Base-by-base conservation (phyloP, 2,329 filamentous ascomycete genomes). In the Falciphora oryzae region DNA sequence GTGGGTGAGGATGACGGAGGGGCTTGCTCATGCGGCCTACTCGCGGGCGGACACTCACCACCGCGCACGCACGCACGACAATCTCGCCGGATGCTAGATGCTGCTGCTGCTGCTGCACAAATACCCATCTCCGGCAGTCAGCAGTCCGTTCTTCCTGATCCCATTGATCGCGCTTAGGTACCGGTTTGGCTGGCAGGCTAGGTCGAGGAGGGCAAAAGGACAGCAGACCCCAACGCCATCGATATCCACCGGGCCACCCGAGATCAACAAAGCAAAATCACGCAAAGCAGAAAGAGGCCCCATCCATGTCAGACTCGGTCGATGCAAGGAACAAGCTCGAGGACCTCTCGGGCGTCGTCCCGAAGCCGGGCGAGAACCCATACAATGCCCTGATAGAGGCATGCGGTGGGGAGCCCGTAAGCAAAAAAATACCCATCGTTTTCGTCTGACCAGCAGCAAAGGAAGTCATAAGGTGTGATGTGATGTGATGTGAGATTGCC, bases 381-480 rank as follows among this genome's bases (percentile, higher is more conserved):
- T 95, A 93, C 73, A 83, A 91, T 69, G 86, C 88, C 25, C 78
- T 96, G 66, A 90, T 96, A 65, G 75, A 83, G 57, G 83, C 84
- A 13, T 92, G 89, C 72, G 76, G 87, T 61, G 79, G 89, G 73
- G 80, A 91, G 69, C 79, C 87, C 64, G 91, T 94, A 81, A 72
- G 83, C 75, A n/a, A 38, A 6, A 10, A 38, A 13, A 13, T 38
- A 18, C 14, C 1, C 3, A 35, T 3, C 32, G 8, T 35, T 35
- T 35, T 35, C 32, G 11, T 35, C 32, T 35, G 32, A 35, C 1
- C 32, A 13, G 32, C 32, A 35, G 32, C 7, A 32, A 32, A 32
- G 35, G 35, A 14, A 10, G 3, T 18, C 18, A n/a, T 1, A 11
- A 53, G 18, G n/a, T 22, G 18, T 53, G 44, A 53, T 53, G 6